These are phyloP conservation scores for Pythium aristosporum DNA, from an alignment of 352 stramenopile species.

Conservation along the genomic window DNA sequence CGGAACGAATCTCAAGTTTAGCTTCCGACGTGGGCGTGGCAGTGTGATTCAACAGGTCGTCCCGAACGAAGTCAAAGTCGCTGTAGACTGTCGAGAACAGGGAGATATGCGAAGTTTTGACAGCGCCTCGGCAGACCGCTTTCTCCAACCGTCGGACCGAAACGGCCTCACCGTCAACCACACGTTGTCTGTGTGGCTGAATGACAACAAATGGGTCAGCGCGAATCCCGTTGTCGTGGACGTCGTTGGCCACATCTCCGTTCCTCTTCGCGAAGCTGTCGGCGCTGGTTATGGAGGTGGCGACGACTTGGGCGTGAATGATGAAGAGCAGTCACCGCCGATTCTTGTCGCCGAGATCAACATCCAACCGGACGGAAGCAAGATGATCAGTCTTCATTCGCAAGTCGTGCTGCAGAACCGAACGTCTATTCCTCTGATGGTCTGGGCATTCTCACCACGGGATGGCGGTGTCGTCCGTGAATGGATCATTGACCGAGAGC, in stretches of 20 bases:
- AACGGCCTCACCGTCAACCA: constrained; percentile 83
- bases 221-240: constrained; percentile 84
- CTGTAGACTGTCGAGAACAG: constrained; percentile 83
- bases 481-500: constrained; percentile 86
- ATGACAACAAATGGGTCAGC: constrained; percentile 88
- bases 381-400: constrained; percentile 86
- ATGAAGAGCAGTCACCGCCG: constrained; percentile 65
- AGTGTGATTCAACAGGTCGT: constrained; percentile 81
- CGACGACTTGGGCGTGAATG: constrained; percentile 35
- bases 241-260: constrained; percentile 83
- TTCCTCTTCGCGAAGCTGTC: constrained; percentile 63
- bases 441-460: constrained; percentile 86
- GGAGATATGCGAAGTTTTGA: constrained; percentile 88
- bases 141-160: constrained; percentile 67
- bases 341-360: constrained; percentile 85
- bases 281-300: background rate
- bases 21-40: constrained; percentile 76
- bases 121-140: constrained; percentile 72
- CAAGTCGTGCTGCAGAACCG: constrained; percentile 86
- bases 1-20: constrained; percentile 81
- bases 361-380: constrained; percentile 86
- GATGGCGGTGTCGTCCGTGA: constrained; percentile 57
- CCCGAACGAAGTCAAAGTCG: constrained; percentile 60
- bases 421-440: constrained; percentile 84
- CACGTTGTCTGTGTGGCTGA: constrained; percentile 84